Conservation (phyloP, 768 basidiomycete genomes). For the Suillus placidus region DNA sequence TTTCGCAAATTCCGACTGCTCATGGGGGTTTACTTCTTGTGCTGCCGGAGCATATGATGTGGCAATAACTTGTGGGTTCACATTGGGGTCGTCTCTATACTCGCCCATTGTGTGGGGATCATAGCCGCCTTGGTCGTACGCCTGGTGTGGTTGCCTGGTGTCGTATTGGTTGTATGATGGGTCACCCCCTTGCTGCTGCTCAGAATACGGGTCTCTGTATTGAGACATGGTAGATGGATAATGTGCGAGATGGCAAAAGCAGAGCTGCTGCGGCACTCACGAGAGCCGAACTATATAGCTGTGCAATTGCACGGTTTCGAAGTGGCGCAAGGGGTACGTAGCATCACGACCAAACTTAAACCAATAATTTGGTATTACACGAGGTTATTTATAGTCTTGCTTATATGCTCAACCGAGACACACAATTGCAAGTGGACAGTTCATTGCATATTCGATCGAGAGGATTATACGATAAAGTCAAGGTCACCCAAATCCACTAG, state of each 20-base stretch:
- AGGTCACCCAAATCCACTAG: conserved; percentile 35
- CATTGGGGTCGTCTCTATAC: conserved; percentile 43
- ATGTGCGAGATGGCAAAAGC: neutral
- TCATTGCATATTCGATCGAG: neutral
- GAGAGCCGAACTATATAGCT: conserved; percentile 2
- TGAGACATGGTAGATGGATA: conserved; percentile 41
- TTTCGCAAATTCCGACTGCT: conserved; percentile 44
- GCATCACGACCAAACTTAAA: too few relatives aligned
- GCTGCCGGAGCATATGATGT: conserved; percentile 21
- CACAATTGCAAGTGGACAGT: neutral
- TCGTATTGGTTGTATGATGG: conserved; percentile 51
- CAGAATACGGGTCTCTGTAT: conserved; percentile 58
- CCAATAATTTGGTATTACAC: neutral
- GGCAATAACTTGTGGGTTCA: conserved; percentile 16
- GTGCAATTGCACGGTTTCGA: conserved; percentile 5
- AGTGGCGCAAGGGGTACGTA: neutral
- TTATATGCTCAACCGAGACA: neutral
- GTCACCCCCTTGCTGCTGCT: conserved; percentile 33
- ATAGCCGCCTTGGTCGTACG: conserved; percentile 53
- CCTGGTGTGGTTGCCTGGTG: conserved; percentile 46
- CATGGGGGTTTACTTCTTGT: conserved; percentile 42
- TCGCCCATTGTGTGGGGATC: conserved; percentile 28
- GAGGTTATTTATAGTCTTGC: neutral
- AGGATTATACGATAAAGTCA: conserved; percentile 11
- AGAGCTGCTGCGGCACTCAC: neutral